Evolutionary conservation across 139 green algal genomes (phyloP).

Genomic region (Chlorella ohadii): DNA sequence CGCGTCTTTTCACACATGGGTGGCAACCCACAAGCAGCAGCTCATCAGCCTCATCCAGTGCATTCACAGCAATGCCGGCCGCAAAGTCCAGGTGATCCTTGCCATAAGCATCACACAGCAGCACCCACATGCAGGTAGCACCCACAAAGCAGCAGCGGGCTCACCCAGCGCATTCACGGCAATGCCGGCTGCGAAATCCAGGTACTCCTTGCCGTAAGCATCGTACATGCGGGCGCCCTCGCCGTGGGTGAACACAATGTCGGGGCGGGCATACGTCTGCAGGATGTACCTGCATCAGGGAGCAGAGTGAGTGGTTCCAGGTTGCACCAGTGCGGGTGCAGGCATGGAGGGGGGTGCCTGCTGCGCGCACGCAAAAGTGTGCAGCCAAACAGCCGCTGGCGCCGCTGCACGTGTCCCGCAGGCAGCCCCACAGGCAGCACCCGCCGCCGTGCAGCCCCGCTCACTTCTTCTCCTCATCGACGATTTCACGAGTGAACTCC

Average conservation of each 20-base stretch:
- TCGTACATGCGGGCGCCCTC: conserved; percentile 87
- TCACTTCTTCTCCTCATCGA: conserved; percentile 46
- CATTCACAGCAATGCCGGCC: background rate
- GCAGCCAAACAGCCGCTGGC: too few relatives aligned
- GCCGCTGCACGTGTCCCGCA: too few relatives aligned
- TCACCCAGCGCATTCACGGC: conserved; percentile 95
- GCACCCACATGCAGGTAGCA: too few relatives aligned
- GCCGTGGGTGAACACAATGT: conserved; percentile 86
- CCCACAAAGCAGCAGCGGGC: background rate
- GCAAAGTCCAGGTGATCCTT: background rate
- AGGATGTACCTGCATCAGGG: conserved; percentile 79
- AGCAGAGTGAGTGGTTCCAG: too few relatives aligned
- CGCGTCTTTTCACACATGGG: too few relatives aligned
- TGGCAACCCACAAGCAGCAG: background rate
- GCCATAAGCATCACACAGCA: too few relatives aligned
- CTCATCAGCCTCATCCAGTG: background rate
- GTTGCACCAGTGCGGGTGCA: too few relatives aligned
- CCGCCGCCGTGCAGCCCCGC: background rate
- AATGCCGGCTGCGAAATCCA: conserved; percentile 98
- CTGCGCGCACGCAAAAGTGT: background rate
- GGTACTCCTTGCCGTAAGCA: conserved; percentile 85
- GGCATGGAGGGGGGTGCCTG: background rate
- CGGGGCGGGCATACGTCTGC: conserved; percentile 85
- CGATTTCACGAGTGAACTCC: conserved; percentile 29
- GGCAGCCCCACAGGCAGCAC: background rate